Evolutionary conservation across 345 rosid species (phyloP).

Genomic region (Citrus inodora): DNA sequence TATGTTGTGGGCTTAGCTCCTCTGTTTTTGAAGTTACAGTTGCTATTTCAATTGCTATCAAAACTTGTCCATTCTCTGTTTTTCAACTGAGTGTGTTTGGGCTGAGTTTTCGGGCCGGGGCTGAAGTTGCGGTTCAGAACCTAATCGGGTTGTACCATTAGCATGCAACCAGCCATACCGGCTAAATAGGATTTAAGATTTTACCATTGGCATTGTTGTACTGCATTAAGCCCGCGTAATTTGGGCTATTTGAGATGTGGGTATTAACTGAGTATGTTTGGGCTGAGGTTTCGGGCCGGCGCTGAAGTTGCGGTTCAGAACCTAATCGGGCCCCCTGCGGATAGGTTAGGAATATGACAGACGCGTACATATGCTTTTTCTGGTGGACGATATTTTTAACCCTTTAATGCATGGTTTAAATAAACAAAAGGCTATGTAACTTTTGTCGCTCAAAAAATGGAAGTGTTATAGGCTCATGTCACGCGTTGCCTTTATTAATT

Average conservation of each 20-base stretch:
- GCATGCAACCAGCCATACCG: neutral
- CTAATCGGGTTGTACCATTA: too few species aligned
- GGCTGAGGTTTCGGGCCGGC: neutral
- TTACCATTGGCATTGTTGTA: neutral
- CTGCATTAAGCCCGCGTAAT: too few species aligned
- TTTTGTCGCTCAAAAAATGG: neutral
- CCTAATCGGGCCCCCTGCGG: neutral
- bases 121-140: too few species aligned
- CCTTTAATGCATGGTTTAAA: too few species aligned
- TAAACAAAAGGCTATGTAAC: neutral
- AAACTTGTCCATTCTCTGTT: neutral
- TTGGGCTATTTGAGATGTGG: neutral
- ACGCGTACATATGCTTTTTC: accelerated
- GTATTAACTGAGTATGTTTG: too few species aligned
- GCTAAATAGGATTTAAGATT: neutral
- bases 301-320: neutral
- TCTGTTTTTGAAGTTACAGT: neutral
- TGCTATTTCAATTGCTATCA: neutral
- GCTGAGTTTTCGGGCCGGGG: too few species aligned
- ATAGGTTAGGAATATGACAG: neutral
- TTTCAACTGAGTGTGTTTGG: too few species aligned
- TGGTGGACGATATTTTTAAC: neutral
- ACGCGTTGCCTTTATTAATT: too few species aligned
- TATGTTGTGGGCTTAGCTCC: neutral
- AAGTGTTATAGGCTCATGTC: too few species aligned